Conservation (phyloP, 2,329 filamentous ascomycete genomes). For the Pseudogymnoascus sp. region DNA sequence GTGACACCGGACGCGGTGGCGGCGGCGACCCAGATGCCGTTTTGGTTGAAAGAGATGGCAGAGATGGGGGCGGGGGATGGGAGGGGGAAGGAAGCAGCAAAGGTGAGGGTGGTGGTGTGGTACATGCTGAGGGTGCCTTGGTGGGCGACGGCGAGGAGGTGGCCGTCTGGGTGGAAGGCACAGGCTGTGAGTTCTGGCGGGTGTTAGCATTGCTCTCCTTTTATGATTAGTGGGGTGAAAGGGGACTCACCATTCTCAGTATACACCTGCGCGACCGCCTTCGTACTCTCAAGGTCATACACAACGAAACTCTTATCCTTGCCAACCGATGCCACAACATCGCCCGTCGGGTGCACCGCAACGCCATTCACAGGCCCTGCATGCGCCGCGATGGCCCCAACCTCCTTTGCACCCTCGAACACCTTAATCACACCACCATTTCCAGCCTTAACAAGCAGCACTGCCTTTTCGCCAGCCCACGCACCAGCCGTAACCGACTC, state of each 20-base stretch:
- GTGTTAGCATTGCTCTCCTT: conserved; percentile 11
- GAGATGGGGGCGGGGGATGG: conserved; percentile 64
- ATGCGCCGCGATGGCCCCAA: conserved; percentile 67
- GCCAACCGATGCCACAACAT: conserved; percentile 78
- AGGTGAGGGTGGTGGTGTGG: conserved; percentile 70
- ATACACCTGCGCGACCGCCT: conserved; percentile 68
- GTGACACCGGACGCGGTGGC: conserved; percentile 70
- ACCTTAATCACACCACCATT: conserved; percentile 59
- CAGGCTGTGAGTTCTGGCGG: conserved; percentile 46
- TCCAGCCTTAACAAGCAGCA: conserved; percentile 23
- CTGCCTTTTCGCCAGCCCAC: conserved; percentile 32
- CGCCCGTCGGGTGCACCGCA: conserved; percentile 72
- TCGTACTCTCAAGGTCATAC: conserved; percentile 65
- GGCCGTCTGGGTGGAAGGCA: conserved; percentile 93
- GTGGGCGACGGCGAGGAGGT: conserved; percentile 82
- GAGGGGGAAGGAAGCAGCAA: conserved; percentile 64
- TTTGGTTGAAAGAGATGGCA: conserved; percentile 82
- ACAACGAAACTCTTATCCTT: conserved; percentile 87
- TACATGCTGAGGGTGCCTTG: conserved; percentile 81
- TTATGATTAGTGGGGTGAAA: not conserved
- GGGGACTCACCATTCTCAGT: conserved; percentile 62
- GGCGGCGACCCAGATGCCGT: conserved; percentile 90
- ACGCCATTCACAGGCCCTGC: conserved; percentile 72
- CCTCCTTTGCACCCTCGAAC: conserved; percentile 61
- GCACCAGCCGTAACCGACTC: conserved; percentile 47